Evolutionary conservation across 495 filamentous ascomycete species (phyloP), one percentile per base, ranked within the genome.

Genomic region (Pseudomonodictys pantanalensis): DNA sequence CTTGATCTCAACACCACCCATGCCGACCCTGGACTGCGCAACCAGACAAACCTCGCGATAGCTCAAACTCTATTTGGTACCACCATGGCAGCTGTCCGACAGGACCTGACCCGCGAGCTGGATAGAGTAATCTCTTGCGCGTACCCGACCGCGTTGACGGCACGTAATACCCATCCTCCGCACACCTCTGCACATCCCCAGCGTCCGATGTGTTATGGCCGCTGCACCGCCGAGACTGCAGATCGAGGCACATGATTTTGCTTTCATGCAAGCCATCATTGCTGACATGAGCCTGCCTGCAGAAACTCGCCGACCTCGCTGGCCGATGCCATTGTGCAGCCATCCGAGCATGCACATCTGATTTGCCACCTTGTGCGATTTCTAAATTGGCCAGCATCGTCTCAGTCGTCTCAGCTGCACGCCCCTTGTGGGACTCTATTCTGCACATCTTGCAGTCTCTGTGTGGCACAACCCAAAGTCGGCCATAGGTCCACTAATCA

Each of bases 361-460:
- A 60, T 33, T 46, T 22, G 0, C 64, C 67, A 15, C 62, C 66
- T 1, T 72, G 68, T 46, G 58, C 65, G 38, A 41, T 71, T 41
- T 24, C 48, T 12, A 43, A 22, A 20, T 53, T 74, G 41, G 66
- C 64, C n/a, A n/a, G n/a, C n/a, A n/a, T n/a, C n/a, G n/a, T n/a
- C 1, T 56, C 46, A 12, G 45, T 65, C n/a, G 43, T 70, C n/a
- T 29, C 64, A 10, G 64, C 65, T 1, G 69, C 63, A 11, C 50
- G 72, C 39, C 42, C 52, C 9, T 64, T 63, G n/a, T 69, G 69
- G 69, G 55, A 67, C 1, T 67, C 70, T 60, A 58, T 68, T 23
- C 42, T 74, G 53, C 29, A 62, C 18, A 60, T 72, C 39, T 47
- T 74, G 28, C 54, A 62, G n/a, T 45, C 38, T 29, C 54, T 73